Conservation (phyloP, 2,329 filamentous ascomycete species). For the Hypoxylon sp. region DNA sequence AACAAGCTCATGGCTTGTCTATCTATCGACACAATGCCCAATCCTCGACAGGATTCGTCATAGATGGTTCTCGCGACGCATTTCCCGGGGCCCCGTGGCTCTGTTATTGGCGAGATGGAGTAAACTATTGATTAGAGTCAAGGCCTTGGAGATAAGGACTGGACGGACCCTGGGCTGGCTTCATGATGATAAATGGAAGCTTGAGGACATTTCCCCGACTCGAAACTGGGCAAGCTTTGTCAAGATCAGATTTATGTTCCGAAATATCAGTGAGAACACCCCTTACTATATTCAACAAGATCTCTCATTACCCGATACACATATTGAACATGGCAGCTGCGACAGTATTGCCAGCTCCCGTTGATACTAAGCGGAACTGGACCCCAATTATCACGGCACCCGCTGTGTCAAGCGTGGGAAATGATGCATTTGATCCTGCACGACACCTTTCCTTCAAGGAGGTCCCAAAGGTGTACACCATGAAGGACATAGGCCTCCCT, state of each 20-base stretch:
- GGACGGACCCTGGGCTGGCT: slow-evolving; percentile 14
- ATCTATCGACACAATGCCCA: slow-evolving; percentile 42
- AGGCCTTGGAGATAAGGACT: slow-evolving; percentile 41
- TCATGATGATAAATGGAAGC: slow-evolving; percentile 43
- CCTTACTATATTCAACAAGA: slow-evolving; percentile 3
- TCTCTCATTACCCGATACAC: slow-evolving; percentile 11
- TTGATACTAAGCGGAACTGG: slow-evolving; percentile 39
- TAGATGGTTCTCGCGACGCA: slow-evolving; percentile 35
- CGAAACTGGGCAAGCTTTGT: slow-evolving; percentile 9
- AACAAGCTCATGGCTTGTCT: slow-evolving; percentile 38
- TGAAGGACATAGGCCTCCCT: slow-evolving; percentile 71
- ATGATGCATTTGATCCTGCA: slow-evolving; percentile 62
- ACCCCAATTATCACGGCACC: slow-evolving; percentile 47
- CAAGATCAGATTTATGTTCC: slow-evolving; percentile 6
- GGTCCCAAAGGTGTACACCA: slow-evolving; percentile 66
- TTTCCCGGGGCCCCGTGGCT: slow-evolving; percentile 30
- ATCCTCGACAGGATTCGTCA: slow-evolving; percentile 38
- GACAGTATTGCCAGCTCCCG: slow-evolving; percentile 34
- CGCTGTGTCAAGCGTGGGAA: slow-evolving; percentile 20
- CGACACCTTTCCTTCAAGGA: slow-evolving; percentile 68
- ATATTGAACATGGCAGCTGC: slow-evolving; percentile 46
- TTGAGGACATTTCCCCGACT: background rate
- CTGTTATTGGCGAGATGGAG: slow-evolving; percentile 35
- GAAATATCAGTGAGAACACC: slow-evolving; percentile 5
- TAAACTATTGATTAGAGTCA: slow-evolving; percentile 28